Conservation (phyloP, 106 monocot species). For the Agapanthus africanus region DNA sequence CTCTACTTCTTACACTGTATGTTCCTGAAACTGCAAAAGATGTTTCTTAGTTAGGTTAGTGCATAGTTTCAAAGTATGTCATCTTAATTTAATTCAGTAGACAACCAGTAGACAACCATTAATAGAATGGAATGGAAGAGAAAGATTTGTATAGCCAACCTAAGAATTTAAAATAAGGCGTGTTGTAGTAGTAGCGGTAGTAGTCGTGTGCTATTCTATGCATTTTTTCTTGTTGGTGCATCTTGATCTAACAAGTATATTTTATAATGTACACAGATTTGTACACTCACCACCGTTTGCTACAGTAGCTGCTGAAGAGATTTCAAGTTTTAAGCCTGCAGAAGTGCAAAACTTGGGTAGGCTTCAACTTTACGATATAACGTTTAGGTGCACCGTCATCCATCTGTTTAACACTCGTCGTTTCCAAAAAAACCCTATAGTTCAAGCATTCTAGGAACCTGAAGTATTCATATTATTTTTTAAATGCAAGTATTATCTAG, state of each 20-base stretch:
- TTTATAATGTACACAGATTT: constrained; percentile 15
- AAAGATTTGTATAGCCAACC: no score
- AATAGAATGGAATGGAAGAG: no score
- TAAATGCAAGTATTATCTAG: not conserved
- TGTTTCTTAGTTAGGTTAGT: no score
- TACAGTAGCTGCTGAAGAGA: constrained; percentile 45
- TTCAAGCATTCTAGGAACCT: not conserved
- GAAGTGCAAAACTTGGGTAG: constrained; percentile 90
- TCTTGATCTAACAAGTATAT: not conserved
- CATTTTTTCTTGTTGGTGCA: not conserved
- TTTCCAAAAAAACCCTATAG: not conserved
- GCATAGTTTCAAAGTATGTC: no score
- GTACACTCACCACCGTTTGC: constrained; percentile 56
- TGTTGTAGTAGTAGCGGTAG: no score
- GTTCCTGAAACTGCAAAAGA: no score
- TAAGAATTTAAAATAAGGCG: no score
- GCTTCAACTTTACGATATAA: not conserved
- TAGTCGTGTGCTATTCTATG: no score
- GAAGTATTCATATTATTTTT: not conserved
- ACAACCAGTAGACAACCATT: no score
- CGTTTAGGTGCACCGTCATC: not conserved
- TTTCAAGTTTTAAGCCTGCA: constrained; percentile 69
- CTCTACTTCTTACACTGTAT: no score
- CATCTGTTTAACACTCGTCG: not conserved
- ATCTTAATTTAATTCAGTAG: no score